Percentiles rank a stretch among this genome's conserved stretches.
Conservation (phyloP, 1,284 basidiomycete species). For the Xerocomus amazonicus region DNA sequence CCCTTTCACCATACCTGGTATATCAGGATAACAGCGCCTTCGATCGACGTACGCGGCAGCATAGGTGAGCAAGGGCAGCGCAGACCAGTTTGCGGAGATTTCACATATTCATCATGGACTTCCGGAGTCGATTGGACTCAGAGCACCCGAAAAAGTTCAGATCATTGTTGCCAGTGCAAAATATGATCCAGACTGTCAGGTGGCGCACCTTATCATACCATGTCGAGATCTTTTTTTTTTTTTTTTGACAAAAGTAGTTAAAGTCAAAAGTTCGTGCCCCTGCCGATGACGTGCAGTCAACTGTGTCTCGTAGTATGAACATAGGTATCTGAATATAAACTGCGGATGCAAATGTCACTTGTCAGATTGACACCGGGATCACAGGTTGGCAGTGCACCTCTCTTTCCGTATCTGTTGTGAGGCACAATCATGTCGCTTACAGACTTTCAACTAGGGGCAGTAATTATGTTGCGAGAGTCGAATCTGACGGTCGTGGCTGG, state of each 20-base stretch:
- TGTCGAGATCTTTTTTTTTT: constrained; percentile 10
- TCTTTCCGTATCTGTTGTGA: neutral
- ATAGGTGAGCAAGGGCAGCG: too few relatives aligned
- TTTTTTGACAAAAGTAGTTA: constrained; percentile 16
- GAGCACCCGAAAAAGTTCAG: too few relatives aligned
- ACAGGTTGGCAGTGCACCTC: constrained; percentile 7
- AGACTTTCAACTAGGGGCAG: too few relatives aligned
- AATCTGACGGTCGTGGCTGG: too few relatives aligned
- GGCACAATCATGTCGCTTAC: neutral
- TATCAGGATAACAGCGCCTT: too few relatives aligned
- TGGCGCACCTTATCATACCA: constrained; percentile 3
- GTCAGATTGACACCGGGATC: neutral
- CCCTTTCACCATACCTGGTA: too few relatives aligned
- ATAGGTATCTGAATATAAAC: neutral
- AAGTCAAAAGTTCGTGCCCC: constrained; percentile 5
- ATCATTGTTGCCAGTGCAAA: constrained; percentile 3
- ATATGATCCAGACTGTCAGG: neutral
- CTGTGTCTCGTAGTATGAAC: neutral
- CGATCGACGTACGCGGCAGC: too few relatives aligned
- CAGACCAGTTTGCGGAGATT: too few relatives aligned
- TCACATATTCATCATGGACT: too few relatives aligned
- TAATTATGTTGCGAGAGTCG: too few relatives aligned
- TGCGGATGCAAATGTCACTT: neutral
- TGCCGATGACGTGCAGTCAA: constrained; percentile 15
- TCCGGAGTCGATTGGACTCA: too few relatives aligned